phyloP scores from a whole-genome alignment of 2,329 filamentous ascomycete genomes.

The Scolecobasidium constrictum region DNA sequence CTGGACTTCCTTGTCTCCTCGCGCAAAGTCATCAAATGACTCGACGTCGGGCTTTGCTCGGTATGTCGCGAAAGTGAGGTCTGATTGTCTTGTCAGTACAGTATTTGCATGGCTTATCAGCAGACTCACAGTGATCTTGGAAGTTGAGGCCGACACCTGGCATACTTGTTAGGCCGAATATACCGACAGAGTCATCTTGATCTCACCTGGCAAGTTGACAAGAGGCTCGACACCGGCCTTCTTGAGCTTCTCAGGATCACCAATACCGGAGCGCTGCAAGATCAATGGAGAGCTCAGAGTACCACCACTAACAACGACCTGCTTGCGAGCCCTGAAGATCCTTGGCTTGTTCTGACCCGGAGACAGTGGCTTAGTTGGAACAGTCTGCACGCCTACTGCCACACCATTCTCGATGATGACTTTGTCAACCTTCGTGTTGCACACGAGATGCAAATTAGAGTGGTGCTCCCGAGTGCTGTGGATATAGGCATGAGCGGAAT shows the following conservation, averaged over 20 bases:
- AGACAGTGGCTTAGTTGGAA: conserved; percentile 58
- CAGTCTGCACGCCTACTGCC: conserved; percentile 60
- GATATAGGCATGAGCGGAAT: conserved; percentile 68
- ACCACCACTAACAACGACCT: conserved; percentile 62
- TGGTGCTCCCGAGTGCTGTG: conserved; percentile 63
- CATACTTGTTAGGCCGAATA: too few species aligned
- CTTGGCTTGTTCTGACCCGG: conserved; percentile 41
- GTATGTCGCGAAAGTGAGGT: conserved; percentile 56
- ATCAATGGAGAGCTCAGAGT: conserved; percentile 65
- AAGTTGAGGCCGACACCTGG: conserved; percentile 68
- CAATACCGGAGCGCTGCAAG: conserved; percentile 64
- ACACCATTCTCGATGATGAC: conserved; percentile 61
- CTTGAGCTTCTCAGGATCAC: conserved; percentile 60
- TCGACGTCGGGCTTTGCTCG: conserved; percentile 66
- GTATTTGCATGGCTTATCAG: neutral
- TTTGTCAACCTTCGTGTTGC: conserved; percentile 70
- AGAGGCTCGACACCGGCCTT: conserved; percentile 57
- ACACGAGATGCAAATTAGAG: conserved; percentile 59
- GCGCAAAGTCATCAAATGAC: conserved; percentile 69
- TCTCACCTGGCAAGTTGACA: conserved; percentile 58
- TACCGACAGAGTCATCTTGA: too few species aligned
- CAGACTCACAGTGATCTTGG: conserved; percentile 51
- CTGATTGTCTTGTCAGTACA: too few species aligned
- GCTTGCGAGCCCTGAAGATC: conserved; percentile 58
- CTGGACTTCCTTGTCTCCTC: conserved; percentile 62